These are phyloP conservation scores for Ulmus americana DNA, from an alignment of 331 rosid species.

Conservation along the genomic window DNA sequence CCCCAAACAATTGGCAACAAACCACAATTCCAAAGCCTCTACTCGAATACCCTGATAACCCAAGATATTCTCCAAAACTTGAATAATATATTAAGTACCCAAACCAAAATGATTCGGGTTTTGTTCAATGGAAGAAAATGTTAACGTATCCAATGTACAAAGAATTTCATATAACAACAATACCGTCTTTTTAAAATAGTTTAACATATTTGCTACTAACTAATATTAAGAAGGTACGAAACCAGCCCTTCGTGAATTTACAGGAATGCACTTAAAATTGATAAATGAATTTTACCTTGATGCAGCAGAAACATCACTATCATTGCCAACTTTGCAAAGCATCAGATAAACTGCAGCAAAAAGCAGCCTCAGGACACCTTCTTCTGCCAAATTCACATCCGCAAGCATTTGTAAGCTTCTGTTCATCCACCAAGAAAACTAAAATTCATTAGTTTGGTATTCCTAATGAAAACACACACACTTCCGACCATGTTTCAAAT, in stretches of 20 bases:
- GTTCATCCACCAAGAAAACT: constrained; percentile 51
- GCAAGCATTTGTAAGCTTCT: constrained; percentile 96
- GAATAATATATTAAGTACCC: too few relatives aligned
- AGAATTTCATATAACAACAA: too few relatives aligned
- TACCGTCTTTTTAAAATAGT: too few relatives aligned
- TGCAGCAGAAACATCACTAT: constrained; percentile 78
- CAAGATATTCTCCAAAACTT: too few relatives aligned
- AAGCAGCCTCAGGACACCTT: constrained; percentile 77
- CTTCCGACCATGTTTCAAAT: background rate
- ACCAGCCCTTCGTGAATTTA: background rate
- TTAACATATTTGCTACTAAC: too few relatives aligned
- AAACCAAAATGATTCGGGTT: too few relatives aligned
- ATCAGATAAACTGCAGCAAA: constrained; percentile 81
- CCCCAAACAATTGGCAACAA: too few relatives aligned
- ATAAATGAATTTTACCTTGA: constrained; percentile 58
- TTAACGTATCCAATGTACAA: too few relatives aligned
- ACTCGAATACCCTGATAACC: too few relatives aligned
- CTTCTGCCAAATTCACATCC: constrained; percentile 75
- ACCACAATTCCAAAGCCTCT: too few relatives aligned
- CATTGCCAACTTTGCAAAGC: constrained; percentile 63
- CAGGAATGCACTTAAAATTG: constrained; percentile 14
- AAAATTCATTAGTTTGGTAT: constrained; percentile 41
- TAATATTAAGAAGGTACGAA: too few relatives aligned
- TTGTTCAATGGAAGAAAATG: too few relatives aligned
- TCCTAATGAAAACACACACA: constrained; percentile 25